phyloP scores from a whole-genome alignment of 345 rosid species.

The Eucalyptus sp. region DNA sequence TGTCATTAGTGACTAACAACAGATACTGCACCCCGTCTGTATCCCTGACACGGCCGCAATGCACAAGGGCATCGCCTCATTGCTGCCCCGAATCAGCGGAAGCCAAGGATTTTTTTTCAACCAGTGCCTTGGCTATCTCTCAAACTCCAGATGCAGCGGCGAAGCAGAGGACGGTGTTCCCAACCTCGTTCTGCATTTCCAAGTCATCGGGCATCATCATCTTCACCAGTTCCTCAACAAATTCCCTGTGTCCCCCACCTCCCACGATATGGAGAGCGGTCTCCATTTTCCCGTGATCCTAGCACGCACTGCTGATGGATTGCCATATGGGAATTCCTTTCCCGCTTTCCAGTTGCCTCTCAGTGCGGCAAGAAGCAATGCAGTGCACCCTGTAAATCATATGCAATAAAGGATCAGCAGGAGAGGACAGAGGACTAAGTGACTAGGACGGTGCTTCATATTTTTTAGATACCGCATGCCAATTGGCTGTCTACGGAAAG shows the following conservation, averaged over 20 bases:
- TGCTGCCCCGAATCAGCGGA: neutral
- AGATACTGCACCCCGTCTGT: neutral
- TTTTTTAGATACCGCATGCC: neutral
- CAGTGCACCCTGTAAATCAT: neutral
- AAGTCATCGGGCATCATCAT: neutral
- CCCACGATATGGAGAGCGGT: neutral
- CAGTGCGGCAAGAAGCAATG: neutral
- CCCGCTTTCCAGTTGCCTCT: neutral
- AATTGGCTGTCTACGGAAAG: neutral
- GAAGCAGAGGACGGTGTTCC: neutral
- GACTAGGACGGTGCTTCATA: neutral
- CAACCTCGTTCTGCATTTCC: neutral
- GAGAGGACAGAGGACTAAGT: neutral
- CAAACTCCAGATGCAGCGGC: neutral
- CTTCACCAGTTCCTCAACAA: neutral
- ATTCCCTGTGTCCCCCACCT: neutral
- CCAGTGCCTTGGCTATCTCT: neutral
- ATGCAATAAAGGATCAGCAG: neutral
- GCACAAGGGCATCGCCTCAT: neutral
- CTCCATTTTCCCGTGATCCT: neutral
- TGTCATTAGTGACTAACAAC: neutral
- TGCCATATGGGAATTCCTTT: neutral
- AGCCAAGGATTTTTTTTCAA: rapidly evolving
- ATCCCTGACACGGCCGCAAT: neutral
- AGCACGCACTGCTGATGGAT: neutral